Percentiles rank a stretch among this genome's conserved stretches.
Conservation (phyloP, 768 basidiomycete genomes). For the Strobilomyces dryophilus region DNA sequence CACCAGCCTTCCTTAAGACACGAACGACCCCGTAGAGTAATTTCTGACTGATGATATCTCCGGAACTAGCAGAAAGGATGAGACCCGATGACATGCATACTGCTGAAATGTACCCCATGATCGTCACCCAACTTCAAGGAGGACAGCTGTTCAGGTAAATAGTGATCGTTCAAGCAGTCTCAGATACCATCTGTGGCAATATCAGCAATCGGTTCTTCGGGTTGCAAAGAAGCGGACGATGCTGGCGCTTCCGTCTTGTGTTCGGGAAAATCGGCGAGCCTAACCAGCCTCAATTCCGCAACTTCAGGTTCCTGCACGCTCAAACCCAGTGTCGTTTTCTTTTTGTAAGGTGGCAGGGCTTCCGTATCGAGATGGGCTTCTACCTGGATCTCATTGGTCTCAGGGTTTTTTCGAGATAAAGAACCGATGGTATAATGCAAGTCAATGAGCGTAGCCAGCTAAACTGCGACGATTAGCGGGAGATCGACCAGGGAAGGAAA, state of each 20-base stretch:
- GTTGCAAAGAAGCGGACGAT: not conserved
- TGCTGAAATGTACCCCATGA: slow-evolving; percentile 30
- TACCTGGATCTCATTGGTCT: not conserved
- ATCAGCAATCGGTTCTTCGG: slow-evolving; percentile 15
- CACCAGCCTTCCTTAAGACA: slow-evolving; percentile 45
- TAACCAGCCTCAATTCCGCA: not conserved
- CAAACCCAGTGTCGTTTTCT: not conserved
- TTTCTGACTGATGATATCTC: slow-evolving; percentile 48
- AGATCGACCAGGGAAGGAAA: not conserved
- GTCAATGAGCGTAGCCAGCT: slow-evolving; percentile 46
- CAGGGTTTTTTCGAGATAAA: slow-evolving; percentile 6
- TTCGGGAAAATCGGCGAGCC: slow-evolving; percentile 2
- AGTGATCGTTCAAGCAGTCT: slow-evolving; percentile 18
- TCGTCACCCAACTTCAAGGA: slow-evolving; percentile 23
- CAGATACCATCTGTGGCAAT: slow-evolving; percentile 15
- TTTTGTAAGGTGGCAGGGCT: slow-evolving; percentile 21
- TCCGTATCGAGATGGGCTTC: not conserved
- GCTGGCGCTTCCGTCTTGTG: not conserved
- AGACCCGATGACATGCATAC: not conserved
- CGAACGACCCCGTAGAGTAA: slow-evolving; percentile 35
- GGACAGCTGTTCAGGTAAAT: slow-evolving; percentile 19
- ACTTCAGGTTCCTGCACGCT: not conserved
- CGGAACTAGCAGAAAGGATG: slow-evolving; percentile 34
- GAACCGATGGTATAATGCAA: slow-evolving; percentile 39
- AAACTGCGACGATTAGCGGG: not conserved